Conservation (phyloP, 164 flowering plant species). For the Akebia trifoliata region DNA sequence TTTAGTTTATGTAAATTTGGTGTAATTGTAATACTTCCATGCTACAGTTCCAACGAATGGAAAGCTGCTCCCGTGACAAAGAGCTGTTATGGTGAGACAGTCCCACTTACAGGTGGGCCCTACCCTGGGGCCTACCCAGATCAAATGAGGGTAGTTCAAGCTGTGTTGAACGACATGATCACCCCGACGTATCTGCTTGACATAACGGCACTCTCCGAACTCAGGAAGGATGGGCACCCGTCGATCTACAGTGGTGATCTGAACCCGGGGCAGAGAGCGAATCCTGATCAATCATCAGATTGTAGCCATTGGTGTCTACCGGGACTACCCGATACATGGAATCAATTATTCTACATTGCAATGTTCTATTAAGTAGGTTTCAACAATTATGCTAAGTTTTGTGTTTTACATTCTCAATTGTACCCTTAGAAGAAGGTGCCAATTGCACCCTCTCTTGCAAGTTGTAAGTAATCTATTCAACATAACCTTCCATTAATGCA, state of each 20-base stretch:
- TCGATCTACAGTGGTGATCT: slow-evolving; percentile 77
- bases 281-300: slow-evolving; percentile 66
- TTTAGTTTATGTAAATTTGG: no score
- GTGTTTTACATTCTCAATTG: no score
- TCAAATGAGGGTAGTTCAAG: slow-evolving; percentile 60
- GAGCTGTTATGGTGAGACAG: slow-evolving; percentile 79
- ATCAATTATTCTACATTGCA: slow-evolving; percentile 66
- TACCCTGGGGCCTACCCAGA: slow-evolving; percentile 53
- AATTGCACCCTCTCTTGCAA: not conserved
- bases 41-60: slow-evolving; percentile 74
- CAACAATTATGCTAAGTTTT: not conserved
- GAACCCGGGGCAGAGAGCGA: slow-evolving; percentile 56
- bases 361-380: slow-evolving; percentile 47
- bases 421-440: no score
- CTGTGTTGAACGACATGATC: slow-evolving; percentile 47
- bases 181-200: slow-evolving; percentile 58
- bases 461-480: not conserved
- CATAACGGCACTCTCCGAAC: slow-evolving; percentile 67
- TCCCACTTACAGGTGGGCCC: slow-evolving; percentile 42
- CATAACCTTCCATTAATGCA: no score
- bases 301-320: slow-evolving; percentile 99
- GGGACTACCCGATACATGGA: slow-evolving; percentile 96
- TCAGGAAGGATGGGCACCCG: slow-evolving; percentile 89
- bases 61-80: slow-evolving; percentile 29
- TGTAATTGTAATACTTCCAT: no score